A percentile compares a stretch with the other conserved stretches of the same genome.
Evolutionary conservation across 768 basidiomycete species (phyloP).

Genomic region (Trametes gibbosa): DNA sequence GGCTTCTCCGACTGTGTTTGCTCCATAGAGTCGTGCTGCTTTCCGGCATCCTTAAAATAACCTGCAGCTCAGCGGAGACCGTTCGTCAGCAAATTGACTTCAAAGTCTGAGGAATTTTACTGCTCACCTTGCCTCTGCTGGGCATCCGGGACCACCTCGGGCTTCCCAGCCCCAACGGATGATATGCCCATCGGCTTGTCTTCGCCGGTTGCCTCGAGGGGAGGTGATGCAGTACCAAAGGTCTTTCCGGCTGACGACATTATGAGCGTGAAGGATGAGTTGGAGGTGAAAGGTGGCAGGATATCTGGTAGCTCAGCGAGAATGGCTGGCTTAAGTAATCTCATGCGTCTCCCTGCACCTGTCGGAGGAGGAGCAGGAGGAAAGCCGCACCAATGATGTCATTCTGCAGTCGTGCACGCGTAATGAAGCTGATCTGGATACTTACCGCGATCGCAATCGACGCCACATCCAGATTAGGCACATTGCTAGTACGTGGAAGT

Average conservation of each 20-base stretch:
- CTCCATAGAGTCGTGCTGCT: not conserved
- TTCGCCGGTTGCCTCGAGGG: slow-evolving; percentile 48
- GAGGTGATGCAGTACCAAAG: slow-evolving; percentile 54
- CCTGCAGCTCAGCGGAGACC: not conserved
- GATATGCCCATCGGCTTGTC: slow-evolving; percentile 48
- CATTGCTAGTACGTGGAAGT: too few relatives aligned
- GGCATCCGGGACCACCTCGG: slow-evolving; percentile 36
- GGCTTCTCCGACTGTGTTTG: not conserved
- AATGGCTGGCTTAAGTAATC: not conserved
- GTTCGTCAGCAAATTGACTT: not conserved
- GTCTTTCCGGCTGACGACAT: slow-evolving; percentile 25
- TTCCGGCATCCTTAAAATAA: slow-evolving; percentile 14
- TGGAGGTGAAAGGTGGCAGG: not conserved
- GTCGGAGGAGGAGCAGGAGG: not conserved
- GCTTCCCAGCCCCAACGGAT: slow-evolving; percentile 34
- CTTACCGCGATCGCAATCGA: not conserved
- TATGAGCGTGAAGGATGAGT: not conserved
- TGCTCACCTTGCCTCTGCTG: slow-evolving; percentile 45
- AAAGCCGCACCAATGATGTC: slow-evolving; percentile 13
- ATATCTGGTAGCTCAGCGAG: not conserved
- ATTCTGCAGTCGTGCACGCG: not conserved
- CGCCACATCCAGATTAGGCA: too few relatives aligned
- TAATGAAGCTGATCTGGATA: not conserved
- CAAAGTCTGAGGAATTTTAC: not conserved
- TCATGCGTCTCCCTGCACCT: not conserved